Evolutionary conservation across 116 monocot species (phyloP).

Genomic region (Posidonia oceanica): DNA sequence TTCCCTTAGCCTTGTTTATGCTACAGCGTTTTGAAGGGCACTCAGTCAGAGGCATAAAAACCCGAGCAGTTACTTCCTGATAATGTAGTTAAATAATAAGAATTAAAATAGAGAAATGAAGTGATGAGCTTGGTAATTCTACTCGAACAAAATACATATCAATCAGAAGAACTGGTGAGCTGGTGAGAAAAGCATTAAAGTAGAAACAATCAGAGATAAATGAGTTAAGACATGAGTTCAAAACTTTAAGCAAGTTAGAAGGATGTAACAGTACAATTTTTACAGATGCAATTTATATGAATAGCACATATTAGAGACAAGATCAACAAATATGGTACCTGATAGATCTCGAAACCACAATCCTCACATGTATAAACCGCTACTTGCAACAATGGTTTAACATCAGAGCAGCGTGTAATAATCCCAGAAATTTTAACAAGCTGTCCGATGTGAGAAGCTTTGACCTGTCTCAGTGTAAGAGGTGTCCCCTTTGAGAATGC

Average conservation of each 20-base stretch:
- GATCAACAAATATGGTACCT: slow-evolving; percentile 27
- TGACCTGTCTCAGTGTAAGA: slow-evolving; percentile 82
- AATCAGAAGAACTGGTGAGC: too few species aligned
- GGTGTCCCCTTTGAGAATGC: slow-evolving; percentile 80
- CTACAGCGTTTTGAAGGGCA: slow-evolving; percentile 85
- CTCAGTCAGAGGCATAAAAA: slow-evolving; percentile 87
- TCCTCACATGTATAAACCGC: slow-evolving; percentile 99
- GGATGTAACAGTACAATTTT: too few species aligned
- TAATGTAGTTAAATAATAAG: background rate
- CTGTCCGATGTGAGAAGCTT: slow-evolving; percentile 88
- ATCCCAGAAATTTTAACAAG: slow-evolving; percentile 96
- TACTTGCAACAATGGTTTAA: slow-evolving; percentile 98
- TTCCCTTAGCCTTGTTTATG: slow-evolving; percentile 78
- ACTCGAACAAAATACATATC: background rate
- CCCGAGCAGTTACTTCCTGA: slow-evolving; percentile 94
- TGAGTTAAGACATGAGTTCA: too few species aligned
- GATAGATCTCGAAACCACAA: slow-evolving; percentile 96
- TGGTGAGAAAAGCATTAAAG: too few species aligned
- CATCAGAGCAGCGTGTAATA: slow-evolving; percentile 94
- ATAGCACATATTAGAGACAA: too few species aligned
- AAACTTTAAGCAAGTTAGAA: too few species aligned
- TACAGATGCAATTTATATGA: too few species aligned
- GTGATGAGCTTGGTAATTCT: background rate
- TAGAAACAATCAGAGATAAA: too few species aligned
- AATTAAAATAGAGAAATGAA: too few species aligned